Evolutionary conservation across 2,329 filamentous ascomycete species (phyloP), one percentile per base, ranked within the genome.

Genomic region (Pseudocercospora fijiensis): DNA sequence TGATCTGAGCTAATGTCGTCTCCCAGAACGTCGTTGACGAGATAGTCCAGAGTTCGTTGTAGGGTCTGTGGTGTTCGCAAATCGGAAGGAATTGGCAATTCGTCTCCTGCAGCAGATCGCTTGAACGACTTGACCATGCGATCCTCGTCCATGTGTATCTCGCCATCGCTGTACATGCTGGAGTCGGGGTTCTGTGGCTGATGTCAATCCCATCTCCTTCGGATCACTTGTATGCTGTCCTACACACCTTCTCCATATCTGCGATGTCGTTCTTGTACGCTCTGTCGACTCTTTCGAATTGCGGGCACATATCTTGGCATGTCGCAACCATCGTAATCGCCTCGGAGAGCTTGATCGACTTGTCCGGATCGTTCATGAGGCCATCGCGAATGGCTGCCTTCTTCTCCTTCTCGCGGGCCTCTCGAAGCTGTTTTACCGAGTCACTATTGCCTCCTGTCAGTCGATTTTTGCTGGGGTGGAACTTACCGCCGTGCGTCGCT

Each of bases 81-180:
- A 71, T 88, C 86, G 1, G 85, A 87, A 10, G 86, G 85, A 20
- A 88, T 76, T 72, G 88, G 86, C 66, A 86, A 84, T 57, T 88
- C 86, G 60, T 84, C 81, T 26, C 86, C 86, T 53, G 86, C 86
- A 52, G 85, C 85, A 24, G 86, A 85, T 67, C 86, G 79, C 69
- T 84, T 79, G 71, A 86, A 88, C 61, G 85, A 83, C 75, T 88
- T 88, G 63, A 89, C 82, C 86, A 89, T 88, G 57, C 80, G 80
- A 20, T 76, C 72, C 70, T 85, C 83, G 57, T 79, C 79, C n/a
- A 63, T 64, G 16, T 81, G 78, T 18, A 78, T 74, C 53, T 76
- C 71, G 43, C 76, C 66, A 27, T 69, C 69, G 24, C 73, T 66
- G 55, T 64, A 68, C n/a, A 61, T 61, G 27, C 67, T 61, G 24